Evolutionary conservation across 441 rosid genomes (phyloP).

Genomic region (Pelargonium fulgidum): DNA sequence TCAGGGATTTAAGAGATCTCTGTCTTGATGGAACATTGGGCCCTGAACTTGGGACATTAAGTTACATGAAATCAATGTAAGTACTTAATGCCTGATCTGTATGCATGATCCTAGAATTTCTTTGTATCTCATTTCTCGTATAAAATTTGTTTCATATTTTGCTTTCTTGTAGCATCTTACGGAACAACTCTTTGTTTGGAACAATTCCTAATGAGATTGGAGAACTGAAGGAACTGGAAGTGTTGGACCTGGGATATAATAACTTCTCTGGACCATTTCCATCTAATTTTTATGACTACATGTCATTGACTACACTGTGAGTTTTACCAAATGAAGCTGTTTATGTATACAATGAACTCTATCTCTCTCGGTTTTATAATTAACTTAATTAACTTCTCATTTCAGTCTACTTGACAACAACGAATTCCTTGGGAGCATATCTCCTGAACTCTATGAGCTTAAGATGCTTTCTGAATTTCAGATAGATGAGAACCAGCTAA

Average conservation of each 20-base stretch:
- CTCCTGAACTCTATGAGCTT: conserved; percentile 39
- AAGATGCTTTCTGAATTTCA: conserved; percentile 39
- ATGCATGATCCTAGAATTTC: background rate
- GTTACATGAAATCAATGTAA: conserved; percentile 64
- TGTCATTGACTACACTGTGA: conserved; percentile 45
- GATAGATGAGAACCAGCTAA: conserved; percentile 32
- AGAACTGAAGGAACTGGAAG: conserved; percentile 60
- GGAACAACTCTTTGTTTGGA: conserved; percentile 80
- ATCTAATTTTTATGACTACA: conserved; percentile 33
- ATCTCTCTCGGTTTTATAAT: conserved; percentile 8
- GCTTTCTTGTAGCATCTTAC: conserved; percentile 46
- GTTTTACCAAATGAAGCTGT: conserved; percentile 15
- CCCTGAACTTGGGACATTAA: conserved; percentile 58
- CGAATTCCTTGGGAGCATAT: conserved; percentile 30
- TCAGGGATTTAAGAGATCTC: conserved; percentile 64
- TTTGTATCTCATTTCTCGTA: background rate
- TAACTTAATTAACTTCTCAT: conserved; percentile 8
- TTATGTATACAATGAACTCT: background rate
- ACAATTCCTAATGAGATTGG: conserved; percentile 63
- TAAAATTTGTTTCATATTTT: conserved; percentile 1
- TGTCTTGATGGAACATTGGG: conserved; percentile 62
- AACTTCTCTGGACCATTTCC: conserved; percentile 63
- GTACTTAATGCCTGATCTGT: conserved; percentile 13
- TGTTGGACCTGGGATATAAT: conserved; percentile 78
- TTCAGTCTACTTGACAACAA: conserved; percentile 57